Evolutionary conservation across 257 asterid genomes (phyloP), one percentile per base, ranked within the genome.

Genomic region (Nicotiana tabacum): DNA sequence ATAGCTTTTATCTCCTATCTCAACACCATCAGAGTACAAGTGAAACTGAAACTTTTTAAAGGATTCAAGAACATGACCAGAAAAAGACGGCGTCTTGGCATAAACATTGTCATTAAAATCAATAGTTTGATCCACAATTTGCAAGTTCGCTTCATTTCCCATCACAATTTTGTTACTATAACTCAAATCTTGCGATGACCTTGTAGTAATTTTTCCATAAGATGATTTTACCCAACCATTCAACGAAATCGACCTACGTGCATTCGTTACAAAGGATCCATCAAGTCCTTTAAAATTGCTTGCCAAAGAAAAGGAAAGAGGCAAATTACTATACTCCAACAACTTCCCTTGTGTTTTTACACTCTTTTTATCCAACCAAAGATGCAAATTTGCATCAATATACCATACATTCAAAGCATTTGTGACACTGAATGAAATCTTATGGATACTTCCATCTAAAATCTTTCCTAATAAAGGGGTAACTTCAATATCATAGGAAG

Each of bases 321-420:
- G 92, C 5, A 76, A 56, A 65, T 27, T 35, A 7, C 3, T 46
- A 64, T 90, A 79, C 1, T 79, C 78, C 64, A 90, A 56, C 79
- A 91, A 57, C 89, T 87, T 88, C 65, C 93, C 98, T 61, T 77
- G 83, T 7, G 92, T 90, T 68, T 72, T 90, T 27, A 30, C 83
- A 18, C 89, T 86, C 84, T 85, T 86, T 51, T 62, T 64, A 48
- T 93, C 98, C 84, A 95, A 65, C 97, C 97, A 95, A 51, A 95
- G 90, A 78, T 95, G 98, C 90, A 93, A 82, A 89, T 95, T 95
- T 11, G 98, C 97, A 80, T 94, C 93, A 33, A 94, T 66, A 15
- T 85, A 95, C 98, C 98, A 95, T 2, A 90, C 96, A 66, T 89
- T 93, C 66, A 93, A 86, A 32, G 95, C 98, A 66, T 90, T 91